These are phyloP conservation scores for Scenedesmus sp. DNA, from an alignment of 163 green algal genomes.

Conservation along the genomic window DNA sequence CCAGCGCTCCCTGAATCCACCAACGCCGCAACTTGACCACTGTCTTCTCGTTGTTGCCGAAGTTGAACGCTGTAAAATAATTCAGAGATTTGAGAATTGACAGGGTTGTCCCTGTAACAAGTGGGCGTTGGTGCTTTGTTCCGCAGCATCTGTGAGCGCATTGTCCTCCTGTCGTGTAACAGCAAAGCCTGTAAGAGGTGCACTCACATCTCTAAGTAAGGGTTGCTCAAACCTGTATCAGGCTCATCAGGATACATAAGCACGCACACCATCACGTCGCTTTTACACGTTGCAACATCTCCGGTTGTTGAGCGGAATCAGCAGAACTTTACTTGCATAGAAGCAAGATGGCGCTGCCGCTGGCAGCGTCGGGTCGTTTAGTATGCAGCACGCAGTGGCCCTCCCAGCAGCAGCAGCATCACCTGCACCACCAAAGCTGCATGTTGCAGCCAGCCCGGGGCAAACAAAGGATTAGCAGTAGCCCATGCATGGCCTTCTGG, in stretches of 20 bases:
- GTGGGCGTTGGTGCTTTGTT: background rate
- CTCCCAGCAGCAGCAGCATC: background rate
- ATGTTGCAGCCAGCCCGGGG: background rate
- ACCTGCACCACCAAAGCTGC: background rate
- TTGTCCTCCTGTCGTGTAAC: background rate
- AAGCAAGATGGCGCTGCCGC: background rate
- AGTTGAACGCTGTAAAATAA: background rate
- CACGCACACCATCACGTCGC: background rate
- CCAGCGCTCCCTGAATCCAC: background rate
- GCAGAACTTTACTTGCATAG: background rate
- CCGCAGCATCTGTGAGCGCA: constrained; percentile 1
- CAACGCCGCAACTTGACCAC: background rate
- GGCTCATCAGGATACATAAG: background rate
- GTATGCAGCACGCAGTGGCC: background rate
- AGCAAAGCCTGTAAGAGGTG: background rate
- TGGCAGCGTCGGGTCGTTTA: background rate
- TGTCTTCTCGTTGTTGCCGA: background rate
- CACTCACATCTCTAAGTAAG: background rate
- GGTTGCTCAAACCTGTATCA: background rate
- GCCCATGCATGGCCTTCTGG: background rate
- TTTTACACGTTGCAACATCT: background rate
- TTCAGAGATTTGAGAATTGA: background rate
- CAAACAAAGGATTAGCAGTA: background rate
- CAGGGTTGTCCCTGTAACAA: background rate
- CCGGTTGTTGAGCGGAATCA: background rate